Percentiles rank a stretch among this genome's conserved stretches.
Conservation (phyloP, 2,329 filamentous ascomycete genomes). For the Keithomyces neogunnii region DNA sequence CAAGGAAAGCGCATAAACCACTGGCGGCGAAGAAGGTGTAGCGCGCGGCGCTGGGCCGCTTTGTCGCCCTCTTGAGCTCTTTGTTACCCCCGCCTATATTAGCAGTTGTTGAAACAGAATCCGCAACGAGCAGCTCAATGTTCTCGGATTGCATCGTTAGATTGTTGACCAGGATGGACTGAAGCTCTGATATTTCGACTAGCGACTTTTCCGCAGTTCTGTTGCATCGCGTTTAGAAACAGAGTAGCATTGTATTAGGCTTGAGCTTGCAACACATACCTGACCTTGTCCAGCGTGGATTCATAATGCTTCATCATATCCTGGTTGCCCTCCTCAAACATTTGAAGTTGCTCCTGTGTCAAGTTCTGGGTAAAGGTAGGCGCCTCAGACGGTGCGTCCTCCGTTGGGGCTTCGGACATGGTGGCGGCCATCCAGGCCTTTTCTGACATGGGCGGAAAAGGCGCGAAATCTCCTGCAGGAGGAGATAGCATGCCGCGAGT, state of each 20-base stretch:
- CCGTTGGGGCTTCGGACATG: constrained; percentile 6
- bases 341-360: constrained; percentile 77
- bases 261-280: constrained; percentile 46
- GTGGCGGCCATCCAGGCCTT: constrained; percentile 4
- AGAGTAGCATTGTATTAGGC: not conserved
- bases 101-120: constrained; percentile 72
- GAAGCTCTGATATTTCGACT: constrained; percentile 84
- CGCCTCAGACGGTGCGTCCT: constrained; percentile 12
- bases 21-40: constrained; percentile 76
- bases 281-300: constrained; percentile 87
- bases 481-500: constrained; percentile 64
- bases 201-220: constrained; percentile 86
- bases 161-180: constrained; percentile 80
- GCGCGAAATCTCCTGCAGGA: constrained; percentile 23
- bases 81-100: constrained; percentile 87
- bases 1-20: constrained; percentile 63
- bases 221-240: constrained; percentile 8
- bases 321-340: constrained; percentile 90
- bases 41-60: constrained; percentile 63
- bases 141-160: constrained; percentile 78
- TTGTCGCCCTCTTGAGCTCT: constrained; percentile 75
- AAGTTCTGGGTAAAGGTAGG: constrained; percentile 42
- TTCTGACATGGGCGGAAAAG: constrained; percentile 17
- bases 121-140: constrained; percentile 79
- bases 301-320: constrained; percentile 91